Base-by-base conservation (phyloP, 352 stramenopile genomes). In the Phytopythium litorale region DNA sequence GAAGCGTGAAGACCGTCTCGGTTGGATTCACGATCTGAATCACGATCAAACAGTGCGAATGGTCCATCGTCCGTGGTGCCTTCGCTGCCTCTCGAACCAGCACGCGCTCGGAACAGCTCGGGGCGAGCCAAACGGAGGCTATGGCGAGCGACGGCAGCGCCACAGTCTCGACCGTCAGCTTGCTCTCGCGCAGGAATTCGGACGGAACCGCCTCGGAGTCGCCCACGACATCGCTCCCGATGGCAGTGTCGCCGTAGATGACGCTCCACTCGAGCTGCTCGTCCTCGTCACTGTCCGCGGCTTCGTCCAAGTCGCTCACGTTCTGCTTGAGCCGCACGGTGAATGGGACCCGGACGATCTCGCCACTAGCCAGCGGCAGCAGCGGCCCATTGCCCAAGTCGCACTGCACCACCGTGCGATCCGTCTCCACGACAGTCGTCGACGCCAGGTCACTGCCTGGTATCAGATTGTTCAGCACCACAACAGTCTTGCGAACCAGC, bases 1-100 rank as follows among this genome's bases (percentile, higher is more conserved):
- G 67, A 8, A 92, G 73, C 28, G 65, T 64, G 64, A 92, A 92
- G 4, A 72, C 75, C 7, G 81, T 92, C 70, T 91, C 81, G 0
- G 81, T 91, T 1, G 79, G 84, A 63, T 92, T 92, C 30, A 73
- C 64, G 2, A 92, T 56, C 23, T 92, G 71, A 8, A 88, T 66
- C 7, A 85, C 56, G 25, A 88, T 63, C 33, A 75, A 45, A 38
- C 74, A 85, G 61, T 75, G 71, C 28, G 61, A 68, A 60, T 89
- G 72, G 59, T 92, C 79, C 48, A 78, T 79, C 46, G 68, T 79
- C 4, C 30, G 51, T 21, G 28, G 48, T 12, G 12, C 25, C 1
- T 32, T 19, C 38, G 7, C n/a, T 56, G 40, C 11, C 18, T 1
- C 55, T 33, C 4, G 50, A 25, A 35, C 18, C 33, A 30, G 25